A percentile compares a stretch with the other conserved stretches of the same genome.
These are phyloP conservation scores for Bruguiera parviflora DNA, from an alignment of 345 rosid species.

Conservation along the genomic window DNA sequence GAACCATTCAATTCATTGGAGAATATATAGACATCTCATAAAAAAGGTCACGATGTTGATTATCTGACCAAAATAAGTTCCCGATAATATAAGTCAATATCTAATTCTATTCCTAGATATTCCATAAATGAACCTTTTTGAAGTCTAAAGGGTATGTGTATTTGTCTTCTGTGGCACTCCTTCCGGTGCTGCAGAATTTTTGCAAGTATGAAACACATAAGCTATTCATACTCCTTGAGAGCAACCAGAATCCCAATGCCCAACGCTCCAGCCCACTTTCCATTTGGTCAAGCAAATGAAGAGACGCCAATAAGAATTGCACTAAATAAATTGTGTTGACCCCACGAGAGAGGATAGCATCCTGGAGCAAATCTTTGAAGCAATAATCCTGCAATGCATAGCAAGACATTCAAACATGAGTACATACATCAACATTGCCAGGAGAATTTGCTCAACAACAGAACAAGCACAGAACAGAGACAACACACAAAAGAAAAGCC, in stretches of 20 bases:
- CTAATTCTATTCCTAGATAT: background rate
- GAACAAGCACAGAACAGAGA: background rate
- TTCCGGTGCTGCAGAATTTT: background rate
- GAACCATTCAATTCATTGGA: too few relatives aligned
- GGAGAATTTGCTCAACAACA: background rate
- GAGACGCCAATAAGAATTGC: background rate
- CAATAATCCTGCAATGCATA: conserved; percentile 15
- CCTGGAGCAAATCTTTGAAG: background rate
- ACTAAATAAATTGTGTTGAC: background rate
- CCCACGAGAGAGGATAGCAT: background rate
- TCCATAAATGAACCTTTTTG: background rate
- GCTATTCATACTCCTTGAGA: background rate
- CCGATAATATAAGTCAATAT: background rate
- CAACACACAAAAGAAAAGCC: background rate
- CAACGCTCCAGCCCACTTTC: background rate
- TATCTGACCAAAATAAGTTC: too few relatives aligned
- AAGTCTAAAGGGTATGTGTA: background rate
- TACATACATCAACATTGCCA: background rate
- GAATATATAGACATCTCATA: too few relatives aligned
- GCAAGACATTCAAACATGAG: too few relatives aligned
- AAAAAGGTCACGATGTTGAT: too few relatives aligned
- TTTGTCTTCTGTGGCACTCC: background rate
- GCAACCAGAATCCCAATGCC: background rate
- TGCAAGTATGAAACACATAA: background rate
- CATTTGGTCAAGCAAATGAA: background rate